Evolutionary conservation across 345 rosid species (phyloP).

Genomic region (Passiflora organensis): DNA sequence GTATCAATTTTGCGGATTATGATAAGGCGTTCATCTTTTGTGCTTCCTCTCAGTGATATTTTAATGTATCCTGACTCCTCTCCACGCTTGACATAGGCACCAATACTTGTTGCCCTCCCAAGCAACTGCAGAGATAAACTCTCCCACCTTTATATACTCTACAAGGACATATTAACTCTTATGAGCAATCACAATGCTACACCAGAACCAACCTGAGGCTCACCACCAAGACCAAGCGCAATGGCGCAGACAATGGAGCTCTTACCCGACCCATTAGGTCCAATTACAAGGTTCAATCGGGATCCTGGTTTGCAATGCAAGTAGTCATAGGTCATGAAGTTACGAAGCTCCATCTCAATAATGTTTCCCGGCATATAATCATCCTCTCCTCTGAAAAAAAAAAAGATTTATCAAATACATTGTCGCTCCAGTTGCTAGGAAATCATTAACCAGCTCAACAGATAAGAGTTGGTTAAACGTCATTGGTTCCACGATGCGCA

Average conservation of each 20-base stretch:
- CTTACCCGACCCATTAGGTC: slow-evolving; percentile 96
- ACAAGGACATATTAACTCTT: slow-evolving; percentile 2
- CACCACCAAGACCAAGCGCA: slow-evolving; percentile 91
- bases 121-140: slow-evolving; percentile 53
- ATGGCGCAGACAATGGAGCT: slow-evolving; percentile 97
- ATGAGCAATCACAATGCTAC: slow-evolving; percentile 7
- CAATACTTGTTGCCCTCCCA: slow-evolving; percentile 80
- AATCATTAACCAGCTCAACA: too few relatives aligned
- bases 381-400: slow-evolving; percentile 63
- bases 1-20: slow-evolving; percentile 72
- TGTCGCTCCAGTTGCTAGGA: neutral
- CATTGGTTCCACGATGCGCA: too few relatives aligned
- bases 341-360: slow-evolving; percentile 68
- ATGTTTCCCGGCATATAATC: slow-evolving; percentile 88
- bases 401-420: neutral
- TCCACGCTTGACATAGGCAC: slow-evolving; percentile 92
- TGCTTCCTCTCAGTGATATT: slow-evolving; percentile 67
- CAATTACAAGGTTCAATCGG: slow-evolving; percentile 84
- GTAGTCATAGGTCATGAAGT: slow-evolving; percentile 84
- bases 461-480: too few relatives aligned
- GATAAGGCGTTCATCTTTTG: slow-evolving; percentile 40
- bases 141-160: neutral
- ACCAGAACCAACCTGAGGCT: slow-evolving; percentile 62
- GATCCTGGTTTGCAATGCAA: slow-evolving; percentile 79
- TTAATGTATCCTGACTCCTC: slow-evolving; percentile 69